Evolutionary conservation across 306 rosid species (phyloP), one percentile per base, ranked within the genome.

Genomic region (Corylus americana): DNA sequence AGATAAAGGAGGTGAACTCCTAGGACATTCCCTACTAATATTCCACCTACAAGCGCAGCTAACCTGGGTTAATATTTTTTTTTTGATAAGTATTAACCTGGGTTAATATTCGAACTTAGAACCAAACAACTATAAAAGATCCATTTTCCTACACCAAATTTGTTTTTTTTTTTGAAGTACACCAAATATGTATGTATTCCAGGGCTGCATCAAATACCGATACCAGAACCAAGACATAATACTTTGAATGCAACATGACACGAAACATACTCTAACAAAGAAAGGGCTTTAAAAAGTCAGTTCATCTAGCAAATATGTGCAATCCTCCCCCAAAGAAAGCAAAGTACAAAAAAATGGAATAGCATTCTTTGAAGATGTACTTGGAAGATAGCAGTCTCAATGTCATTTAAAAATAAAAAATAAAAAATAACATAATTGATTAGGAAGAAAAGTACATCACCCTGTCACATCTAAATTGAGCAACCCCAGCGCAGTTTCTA

Each of bases 11-110:
- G 44, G 47, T 22, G 13, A 71, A 16, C 31, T 31, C 78, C 78
- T 66, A 4, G 1, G 47, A 79, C 75, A 29, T 76, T 7, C 7
- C 39, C 55, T 7, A 59, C 18, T 53, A 22, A 70, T 48, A 72
- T 44, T 71, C 70, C 25, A 64, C 18, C 58, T 49, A 57, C 64
- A 54, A 55, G 20, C 78, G 18, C 51, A 71, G 20, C 13, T 58
- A 76, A n/a, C 70, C 78, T 20, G 14, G 59, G 50, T 70, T 75
- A 49, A 53, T 55, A 54, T 70, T 37, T 22, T 70, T 37, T 22
- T 22, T 22, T 22, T 22, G 25, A 22, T 22, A 22, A 22, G 25
- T 22, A 22, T 22, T 58, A 76, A n/a, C 70, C 78, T 20, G 14
- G 59, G 50, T 70, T 75, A 49, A 53, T 55, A 54, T 70, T 37